Base-by-base conservation (phyloP, 2,329 filamentous ascomycete species). In the Stachybotrys chartarum region DNA sequence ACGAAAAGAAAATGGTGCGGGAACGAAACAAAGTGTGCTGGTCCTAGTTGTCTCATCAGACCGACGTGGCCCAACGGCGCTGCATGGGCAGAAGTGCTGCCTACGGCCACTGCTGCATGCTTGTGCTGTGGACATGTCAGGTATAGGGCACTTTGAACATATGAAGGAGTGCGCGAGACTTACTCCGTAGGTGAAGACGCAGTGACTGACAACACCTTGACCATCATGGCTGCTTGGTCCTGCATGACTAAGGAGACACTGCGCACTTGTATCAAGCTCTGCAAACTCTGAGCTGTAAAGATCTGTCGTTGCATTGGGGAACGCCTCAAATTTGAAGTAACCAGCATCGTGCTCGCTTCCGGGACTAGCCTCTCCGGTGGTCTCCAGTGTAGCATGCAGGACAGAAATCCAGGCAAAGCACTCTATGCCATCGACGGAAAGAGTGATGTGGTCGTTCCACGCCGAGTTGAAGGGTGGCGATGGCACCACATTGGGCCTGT, bases 1-100 rank as follows among this genome's bases (percentile, higher is more conserved):
- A 76, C 75, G 55, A 83, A 84, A 63, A 81, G 83, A 61, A 84
- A 80, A 56, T 84, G 81, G 11, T 77, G 72, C 2, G 81, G 81
- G 54, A 84, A 84, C 0, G 66, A 66, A 44, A 70, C 70, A 57
- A 81, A 83, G 47, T 68, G 65, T 3, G 68, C 66, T 0, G 81
- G 77, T 0, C 80, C 79, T 17, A 71, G 64, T 30, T 69, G 70
- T 50, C 70, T 70, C 52, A 81, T 66, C 10, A 59, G 57, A 56
- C 71, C 70, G 53, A 62, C 60, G 42, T 74, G 66, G 16, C 68
- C 62, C 1, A 70, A 61, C 2, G 70, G 5, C 8, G 35, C 35
- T 10, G 35, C 8, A 10, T 42, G 10, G 35, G 14, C 14, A 14
- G 35, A 42, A 10, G 35, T 10, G 35, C 35, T 42, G 35, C 35